Evolutionary conservation across 305 asterid genomes (phyloP).

Genomic region (Solanum hybrid): DNA sequence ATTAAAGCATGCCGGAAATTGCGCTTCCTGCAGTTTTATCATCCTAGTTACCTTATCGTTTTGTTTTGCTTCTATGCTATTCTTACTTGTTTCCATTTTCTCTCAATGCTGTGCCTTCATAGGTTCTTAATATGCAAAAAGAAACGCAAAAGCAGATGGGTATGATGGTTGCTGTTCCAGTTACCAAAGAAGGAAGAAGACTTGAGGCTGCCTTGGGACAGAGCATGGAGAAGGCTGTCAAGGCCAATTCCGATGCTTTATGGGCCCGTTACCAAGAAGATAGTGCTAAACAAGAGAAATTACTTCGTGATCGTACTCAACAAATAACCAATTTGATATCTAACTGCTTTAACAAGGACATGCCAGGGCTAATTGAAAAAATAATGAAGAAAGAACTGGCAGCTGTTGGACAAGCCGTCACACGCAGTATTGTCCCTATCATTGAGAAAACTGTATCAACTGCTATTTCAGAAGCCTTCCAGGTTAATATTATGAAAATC

Average conservation of each 20-base stretch:
- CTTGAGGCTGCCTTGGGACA: slow-evolving; percentile 68
- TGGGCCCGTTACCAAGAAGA: slow-evolving; percentile 85
- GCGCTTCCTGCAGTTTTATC: neutral
- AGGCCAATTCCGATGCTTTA: slow-evolving; percentile 74
- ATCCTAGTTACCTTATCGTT: neutral
- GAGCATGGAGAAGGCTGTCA: slow-evolving; percentile 60
- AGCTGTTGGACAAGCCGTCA: slow-evolving; percentile 58
- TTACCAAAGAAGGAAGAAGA: slow-evolving; percentile 74
- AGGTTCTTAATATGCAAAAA: slow-evolving; percentile 59
- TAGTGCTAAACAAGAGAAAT: slow-evolving; percentile 66
- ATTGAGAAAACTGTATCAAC: slow-evolving; percentile 62
- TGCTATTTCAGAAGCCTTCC: slow-evolving; percentile 65
- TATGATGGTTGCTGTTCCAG: slow-evolving; percentile 41
- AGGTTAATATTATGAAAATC: slow-evolving; percentile 36
- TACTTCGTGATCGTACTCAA: slow-evolving; percentile 52
- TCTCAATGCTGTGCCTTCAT: slow-evolving; percentile 4
- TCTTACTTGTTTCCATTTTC: neutral
- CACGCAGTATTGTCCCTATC: slow-evolving; percentile 50
- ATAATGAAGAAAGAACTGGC: slow-evolving; percentile 61
- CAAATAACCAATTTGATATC: slow-evolving; percentile 42
- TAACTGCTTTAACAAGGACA: slow-evolving; percentile 63
- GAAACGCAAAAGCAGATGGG: slow-evolving; percentile 75
- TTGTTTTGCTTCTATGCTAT: neutral
- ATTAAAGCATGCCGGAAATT: neutral
- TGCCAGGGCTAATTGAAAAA: slow-evolving; percentile 62